A percentile compares a stretch with the other conserved stretches of the same genome.
Evolutionary conservation across 2,329 filamentous ascomycete genomes (phyloP).

Genomic region (Furcasterigmium furcatum): DNA sequence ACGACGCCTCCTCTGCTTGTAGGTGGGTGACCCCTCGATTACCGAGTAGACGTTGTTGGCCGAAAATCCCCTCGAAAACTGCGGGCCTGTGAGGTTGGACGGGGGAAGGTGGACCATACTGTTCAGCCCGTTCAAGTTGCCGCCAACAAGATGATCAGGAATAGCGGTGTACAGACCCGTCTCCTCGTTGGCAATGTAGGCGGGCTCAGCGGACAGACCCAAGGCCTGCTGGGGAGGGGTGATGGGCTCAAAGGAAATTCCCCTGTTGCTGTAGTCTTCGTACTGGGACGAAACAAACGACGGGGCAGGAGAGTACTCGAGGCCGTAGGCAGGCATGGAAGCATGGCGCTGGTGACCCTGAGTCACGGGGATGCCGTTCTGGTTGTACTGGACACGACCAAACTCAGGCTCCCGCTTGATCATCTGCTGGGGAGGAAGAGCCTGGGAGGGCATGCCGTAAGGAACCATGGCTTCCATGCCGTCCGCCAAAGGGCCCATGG

Average conservation of each 20-base stretch:
- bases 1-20: slow-evolving; percentile 92
- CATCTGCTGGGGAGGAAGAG: slow-evolving; percentile 45
- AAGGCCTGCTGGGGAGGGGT: slow-evolving; percentile 91
- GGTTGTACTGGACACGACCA: slow-evolving; percentile 80
- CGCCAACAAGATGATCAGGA: slow-evolving; percentile 73
- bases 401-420: slow-evolving; percentile 91
- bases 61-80: slow-evolving; percentile 73
- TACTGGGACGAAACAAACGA: slow-evolving; percentile 99
- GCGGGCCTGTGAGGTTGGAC: slow-evolving; percentile 75
- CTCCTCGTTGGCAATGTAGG: slow-evolving; percentile 98
- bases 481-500: slow-evolving; percentile 54
- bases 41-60: slow-evolving; percentile 86
- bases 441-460: slow-evolving; percentile 41
- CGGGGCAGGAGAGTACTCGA: slow-evolving; percentile 96
- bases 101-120: slow-evolving; percentile 89
- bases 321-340: slow-evolving; percentile 93
- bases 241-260: slow-evolving; percentile 93
- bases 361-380: slow-evolving; percentile 81
- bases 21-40: slow-evolving; percentile 96
- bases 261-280: slow-evolving; percentile 87
- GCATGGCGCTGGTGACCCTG: slow-evolving; percentile 88
- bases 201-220: slow-evolving; percentile 79
- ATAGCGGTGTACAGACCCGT: slow-evolving; percentile 94
- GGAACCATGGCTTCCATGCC: slow-evolving; percentile 71
- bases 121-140: slow-evolving; percentile 74